These are phyloP conservation scores for Plasmodium vinckei DNA, from an alignment of 169 alveolate species.

Conservation along the genomic window DNA sequence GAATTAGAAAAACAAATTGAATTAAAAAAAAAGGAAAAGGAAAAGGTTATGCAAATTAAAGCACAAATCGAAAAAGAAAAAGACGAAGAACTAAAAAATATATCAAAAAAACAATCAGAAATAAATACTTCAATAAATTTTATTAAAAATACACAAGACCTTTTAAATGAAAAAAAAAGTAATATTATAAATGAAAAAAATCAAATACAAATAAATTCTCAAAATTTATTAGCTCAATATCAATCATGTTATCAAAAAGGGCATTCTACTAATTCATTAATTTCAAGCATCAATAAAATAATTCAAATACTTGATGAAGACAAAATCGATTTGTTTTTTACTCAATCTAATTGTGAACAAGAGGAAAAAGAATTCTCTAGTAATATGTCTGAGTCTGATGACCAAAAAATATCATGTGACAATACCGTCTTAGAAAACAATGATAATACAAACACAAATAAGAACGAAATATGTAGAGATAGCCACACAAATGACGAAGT, in stretches of 20 bases:
- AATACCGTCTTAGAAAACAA: no score
- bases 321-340: no score
- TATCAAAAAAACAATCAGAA: constrained; percentile 13
- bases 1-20: constrained; percentile 30
- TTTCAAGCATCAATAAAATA: background rate
- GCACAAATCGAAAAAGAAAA: constrained; percentile 22
- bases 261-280: background rate
- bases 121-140: constrained; percentile 35
- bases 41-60: constrained; percentile 3
- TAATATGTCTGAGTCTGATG: no score
- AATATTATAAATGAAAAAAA: constrained; percentile 13
- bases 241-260: constrained; percentile 12
- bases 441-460: no score
- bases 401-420: no score
- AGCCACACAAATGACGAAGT: background rate
- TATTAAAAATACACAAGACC: constrained; percentile 15
- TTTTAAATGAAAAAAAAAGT: constrained; percentile 22
- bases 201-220: constrained; percentile 3
- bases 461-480: background rate
- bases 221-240: constrained; percentile 6
- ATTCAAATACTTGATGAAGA: background rate
- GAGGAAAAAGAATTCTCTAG: no score
- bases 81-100: constrained; percentile 9
- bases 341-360: no score
- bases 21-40: constrained; percentile 23